Base-by-base conservation (phyloP, 108 stramenopile genomes). In the Nitzschia inconspicua region DNA sequence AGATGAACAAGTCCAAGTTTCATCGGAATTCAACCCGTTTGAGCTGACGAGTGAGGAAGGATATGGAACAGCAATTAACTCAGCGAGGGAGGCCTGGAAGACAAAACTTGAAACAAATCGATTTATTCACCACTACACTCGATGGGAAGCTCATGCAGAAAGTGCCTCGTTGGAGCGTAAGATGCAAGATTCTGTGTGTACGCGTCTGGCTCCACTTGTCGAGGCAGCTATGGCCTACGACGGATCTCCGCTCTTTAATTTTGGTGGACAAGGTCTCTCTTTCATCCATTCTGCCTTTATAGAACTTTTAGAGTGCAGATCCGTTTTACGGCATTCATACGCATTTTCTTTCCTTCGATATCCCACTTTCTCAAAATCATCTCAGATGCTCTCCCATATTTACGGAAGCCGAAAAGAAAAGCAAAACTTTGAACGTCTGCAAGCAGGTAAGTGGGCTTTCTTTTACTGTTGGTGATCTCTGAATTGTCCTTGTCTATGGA, bases 231-330 rank as follows among this genome's bases (percentile, higher is more conserved):
- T 51, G 22, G 74, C 76, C 26, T 78, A 70, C 43, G 56, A 56
- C 53, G 76, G 68, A 4, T 57, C 60, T 20, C 61, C 65, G 3
- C 14, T 44, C 2, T 78, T 78, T 51, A 68, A 78, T 63, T 75
- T 79, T 63, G 63, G 68, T 30, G 73, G 73, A 24, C 73, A 73
- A 28, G 76, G 74, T 2, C 48, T 80, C 1, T 73, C 77, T 2
- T 84, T 84, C 36, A 39, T 84, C 19, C 82, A 84, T 46, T 57
- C 62, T 34, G 77, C 82, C 5, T 84, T 84, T 42, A 57, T 60
- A 0, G 82, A 84, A 43, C 63, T 84, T 6, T 37, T 70, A n/a
- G 82, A 84, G 63, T 84, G 78, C 28, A 66, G 82, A 13, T 60
- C 72, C 0, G 37, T 68, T 20, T 34, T 84, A 31, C 60, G 73